Conservation (phyloP, 495 filamentous ascomycete species). For the Trypethelium eluteriae region DNA sequence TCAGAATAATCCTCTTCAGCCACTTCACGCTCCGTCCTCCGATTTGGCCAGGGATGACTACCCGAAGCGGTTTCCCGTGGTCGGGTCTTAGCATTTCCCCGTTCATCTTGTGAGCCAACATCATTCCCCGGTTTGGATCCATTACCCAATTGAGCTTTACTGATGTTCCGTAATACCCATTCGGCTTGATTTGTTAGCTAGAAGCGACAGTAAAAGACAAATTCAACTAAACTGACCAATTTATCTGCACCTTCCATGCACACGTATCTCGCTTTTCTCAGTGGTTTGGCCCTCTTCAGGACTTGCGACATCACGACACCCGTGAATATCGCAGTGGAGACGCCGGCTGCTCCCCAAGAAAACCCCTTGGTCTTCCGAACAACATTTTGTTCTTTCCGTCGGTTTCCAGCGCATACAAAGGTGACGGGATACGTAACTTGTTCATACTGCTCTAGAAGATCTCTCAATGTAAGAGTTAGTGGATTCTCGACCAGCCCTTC, state of each 20-base stretch:
- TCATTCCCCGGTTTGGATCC: constrained; percentile 76
- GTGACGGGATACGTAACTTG: constrained; percentile 84
- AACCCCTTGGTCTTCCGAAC: constrained; percentile 92
- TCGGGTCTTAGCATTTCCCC: constrained; percentile 77
- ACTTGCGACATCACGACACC: constrained; percentile 72
- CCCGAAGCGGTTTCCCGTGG: constrained; percentile 77
- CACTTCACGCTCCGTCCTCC: constrained; percentile 94
- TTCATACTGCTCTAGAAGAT: constrained; percentile 68
- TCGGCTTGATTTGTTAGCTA: constrained; percentile 49
- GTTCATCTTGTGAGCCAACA: constrained; percentile 92
- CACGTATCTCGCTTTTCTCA: constrained; percentile 68
- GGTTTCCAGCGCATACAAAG: constrained; percentile 87
- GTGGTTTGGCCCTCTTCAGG: constrained; percentile 58
- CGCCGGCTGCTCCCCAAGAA: constrained; percentile 85
- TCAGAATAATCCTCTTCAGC: constrained; percentile 78
- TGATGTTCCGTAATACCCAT: constrained; percentile 85
- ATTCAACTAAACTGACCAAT: constrained; percentile 42
- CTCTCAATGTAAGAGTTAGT: constrained; percentile 61
- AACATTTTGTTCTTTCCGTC: constrained; percentile 89
- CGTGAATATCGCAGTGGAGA: constrained; percentile 87
- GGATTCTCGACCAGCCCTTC: constrained; percentile 80
- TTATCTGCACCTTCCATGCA: constrained; percentile 93
- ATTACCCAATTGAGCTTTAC: constrained; percentile 83
- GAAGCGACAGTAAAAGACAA: constrained; percentile 6
- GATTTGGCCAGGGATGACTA: constrained; percentile 88